Percentiles rank a stretch among this genome's conserved stretches.
These are phyloP conservation scores for Oryza meyeriana DNA, from an alignment of 176 grass and related monocot genomes.

Conservation along the genomic window DNA sequence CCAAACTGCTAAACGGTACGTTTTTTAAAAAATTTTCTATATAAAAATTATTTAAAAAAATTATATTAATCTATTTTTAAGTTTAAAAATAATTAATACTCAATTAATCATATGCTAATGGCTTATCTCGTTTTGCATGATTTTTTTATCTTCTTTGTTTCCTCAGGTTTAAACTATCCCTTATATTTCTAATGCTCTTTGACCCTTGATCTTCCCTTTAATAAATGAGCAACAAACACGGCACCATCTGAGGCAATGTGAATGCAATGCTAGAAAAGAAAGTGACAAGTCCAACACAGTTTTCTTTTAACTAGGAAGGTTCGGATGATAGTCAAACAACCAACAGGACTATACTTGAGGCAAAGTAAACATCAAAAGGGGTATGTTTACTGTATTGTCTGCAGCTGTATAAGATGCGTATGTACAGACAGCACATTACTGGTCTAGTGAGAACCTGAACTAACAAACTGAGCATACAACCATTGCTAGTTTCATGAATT, in stretches of 20 bases:
- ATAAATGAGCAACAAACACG: constrained; percentile 94
- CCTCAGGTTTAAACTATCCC: too few species aligned
- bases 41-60: too few species aligned
- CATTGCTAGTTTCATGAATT: neutral
- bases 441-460: neutral
- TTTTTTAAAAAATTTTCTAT: too few species aligned
- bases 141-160: too few species aligned
- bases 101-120: too few species aligned
- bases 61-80: too few species aligned
- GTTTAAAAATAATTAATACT: too few species aligned
- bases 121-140: too few species aligned
- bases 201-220: constrained; percentile 78
- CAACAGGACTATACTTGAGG: neutral
- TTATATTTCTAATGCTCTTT: constrained; percentile 80
- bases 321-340: neutral
- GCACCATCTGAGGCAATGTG: constrained; percentile 90
- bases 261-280: constrained; percentile 61
- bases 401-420: constrained; percentile 12
- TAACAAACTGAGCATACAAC: neutral
- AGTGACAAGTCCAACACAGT: constrained; percentile 1
- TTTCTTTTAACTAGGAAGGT: constrained; percentile 1
- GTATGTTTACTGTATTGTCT: neutral
- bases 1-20: too few species aligned
- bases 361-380: neutral
- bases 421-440: neutral